Conservation (phyloP, 1,139 yeast genomes). For the Suhomyces anneliseae region DNA sequence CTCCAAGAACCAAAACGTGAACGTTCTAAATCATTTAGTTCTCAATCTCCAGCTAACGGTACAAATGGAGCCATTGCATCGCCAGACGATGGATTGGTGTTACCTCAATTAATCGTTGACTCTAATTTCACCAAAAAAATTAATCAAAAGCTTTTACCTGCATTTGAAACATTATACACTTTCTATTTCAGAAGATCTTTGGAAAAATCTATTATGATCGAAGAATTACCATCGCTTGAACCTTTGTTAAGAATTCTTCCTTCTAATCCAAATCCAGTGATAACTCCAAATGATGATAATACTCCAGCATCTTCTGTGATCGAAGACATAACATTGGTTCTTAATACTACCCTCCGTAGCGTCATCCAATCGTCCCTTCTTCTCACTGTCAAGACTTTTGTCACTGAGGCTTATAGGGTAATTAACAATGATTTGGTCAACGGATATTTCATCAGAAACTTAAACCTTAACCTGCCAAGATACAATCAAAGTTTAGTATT, state of each 20-base stretch:
- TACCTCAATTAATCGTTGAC: conserved; percentile 57
- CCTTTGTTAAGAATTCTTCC: conserved; percentile 22
- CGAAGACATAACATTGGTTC: conserved; percentile 77
- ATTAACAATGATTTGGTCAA: conserved; percentile 39
- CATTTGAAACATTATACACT: conserved; percentile 61
- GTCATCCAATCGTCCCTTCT: conserved; percentile 63
- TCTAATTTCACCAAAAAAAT: conserved; percentile 66
- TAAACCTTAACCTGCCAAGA: conserved; percentile 58
- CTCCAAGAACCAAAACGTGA: conserved; percentile 8
- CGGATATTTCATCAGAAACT: conserved; percentile 47
- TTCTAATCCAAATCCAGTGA: conserved; percentile 4
- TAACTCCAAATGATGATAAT: conserved; percentile 40
- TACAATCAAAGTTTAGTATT: conserved; percentile 41
- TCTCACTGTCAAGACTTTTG: conserved; percentile 50
- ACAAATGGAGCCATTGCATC: too few relatives aligned
- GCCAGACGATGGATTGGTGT: conserved; percentile 21
- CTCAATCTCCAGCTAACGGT: too few relatives aligned
- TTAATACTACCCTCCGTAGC: conserved; percentile 64
- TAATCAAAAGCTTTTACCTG: conserved; percentile 51
- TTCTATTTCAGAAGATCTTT: conserved; percentile 77
- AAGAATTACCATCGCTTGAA: conserved; percentile 62
- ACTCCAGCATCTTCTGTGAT: conserved; percentile 81
- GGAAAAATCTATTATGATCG: conserved; percentile 78
- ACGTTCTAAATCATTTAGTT: too few relatives aligned
- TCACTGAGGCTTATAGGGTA: conserved; percentile 33